These are phyloP conservation scores for Petasospora rhodanensis DNA, from an alignment of 1,139 yeast genomes.

Conservation along the genomic window DNA sequence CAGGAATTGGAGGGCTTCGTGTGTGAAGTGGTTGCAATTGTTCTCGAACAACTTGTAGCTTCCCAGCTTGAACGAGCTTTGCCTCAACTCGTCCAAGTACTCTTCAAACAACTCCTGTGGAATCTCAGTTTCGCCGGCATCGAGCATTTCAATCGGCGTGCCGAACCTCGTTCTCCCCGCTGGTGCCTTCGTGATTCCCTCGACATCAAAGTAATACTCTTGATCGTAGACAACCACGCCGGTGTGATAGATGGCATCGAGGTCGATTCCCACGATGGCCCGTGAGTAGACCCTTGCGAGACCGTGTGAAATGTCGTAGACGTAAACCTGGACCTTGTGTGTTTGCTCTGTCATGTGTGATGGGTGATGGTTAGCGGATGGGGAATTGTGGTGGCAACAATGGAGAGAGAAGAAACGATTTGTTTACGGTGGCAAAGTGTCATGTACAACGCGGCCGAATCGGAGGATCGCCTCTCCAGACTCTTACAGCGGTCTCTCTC, in stretches of 20 bases:
- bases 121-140: constrained; percentile 50
- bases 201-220: constrained; percentile 60
- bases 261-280: constrained; percentile 39
- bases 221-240: constrained; percentile 51
- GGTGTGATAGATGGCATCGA: constrained; percentile 69
- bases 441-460: too few relatives aligned
- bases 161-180: constrained; percentile 52
- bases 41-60: constrained; percentile 58
- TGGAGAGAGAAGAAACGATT: too few relatives aligned
- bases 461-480: too few relatives aligned
- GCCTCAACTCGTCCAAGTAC: constrained; percentile 45
- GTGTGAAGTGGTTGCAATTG: constrained; percentile 68
- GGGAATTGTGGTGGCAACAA: too few relatives aligned
- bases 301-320: constrained; percentile 58
- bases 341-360: constrained; percentile 6
- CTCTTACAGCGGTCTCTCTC: too few relatives aligned
- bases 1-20: constrained; percentile 53
- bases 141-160: constrained; percentile 46
- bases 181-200: constrained; percentile 37
- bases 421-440: too few relatives aligned
- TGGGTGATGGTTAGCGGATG: too few relatives aligned
- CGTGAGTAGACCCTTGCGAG: constrained; percentile 39
- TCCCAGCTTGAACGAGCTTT: constrained; percentile 35
- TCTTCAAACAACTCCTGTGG: constrained; percentile 50
- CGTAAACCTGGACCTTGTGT: constrained; percentile 49